Evolutionary conservation across 2,329 filamentous ascomycete species (phyloP), one percentile per base, ranked within the genome.

Genomic region (Magnaporthiopsis rhizophila): DNA sequence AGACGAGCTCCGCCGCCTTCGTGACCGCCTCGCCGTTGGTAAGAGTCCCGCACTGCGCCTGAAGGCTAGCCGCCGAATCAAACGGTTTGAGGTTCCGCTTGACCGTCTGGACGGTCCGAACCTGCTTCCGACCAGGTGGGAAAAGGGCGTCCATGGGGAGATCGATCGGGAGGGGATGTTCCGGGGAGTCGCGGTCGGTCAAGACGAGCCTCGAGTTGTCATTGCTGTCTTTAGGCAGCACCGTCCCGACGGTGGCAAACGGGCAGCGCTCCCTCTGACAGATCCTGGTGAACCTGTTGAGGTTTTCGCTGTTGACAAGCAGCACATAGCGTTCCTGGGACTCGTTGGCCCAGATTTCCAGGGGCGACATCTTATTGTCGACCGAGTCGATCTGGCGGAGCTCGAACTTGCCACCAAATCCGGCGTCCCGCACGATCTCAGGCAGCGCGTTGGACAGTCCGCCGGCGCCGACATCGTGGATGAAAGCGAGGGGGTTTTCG

Each of bases 321-420:
- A 99, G 80, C 9, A 99, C 95, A 71, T 99, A 99, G 74, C 95
- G 85, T 77, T 99, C 95, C 74, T 99, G 95, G 0, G 95, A 92
- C 75, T 98, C 94, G 71, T 93, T 96, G 76, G 94, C 97, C 93
- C 94, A 98, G 60, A 99, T 97, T 74, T 98, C 91, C 65, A 99
- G 85, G 26, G 95, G 95, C 72, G 91, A 97, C 90, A 99, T 94
- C 73, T 91, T 89, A 68, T 83, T 86, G 76, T 98, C 95, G 2
- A 91, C 90, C 74, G 86, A 97, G 74, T 97, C 92, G 53, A 99
- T 84, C 72, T 98, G 91, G 68, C 95, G 88, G n/a, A 99, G 83
- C 76, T 99, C 94, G 69, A 99, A 98, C 59, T 86, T 89, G 62
- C 93, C 95, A 64, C 95, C 95, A 63, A 91, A 89, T 1, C 92